Base-by-base conservation (phyloP, 2,329 filamentous ascomycete genomes). In the Ophiostoma piceae region DNA sequence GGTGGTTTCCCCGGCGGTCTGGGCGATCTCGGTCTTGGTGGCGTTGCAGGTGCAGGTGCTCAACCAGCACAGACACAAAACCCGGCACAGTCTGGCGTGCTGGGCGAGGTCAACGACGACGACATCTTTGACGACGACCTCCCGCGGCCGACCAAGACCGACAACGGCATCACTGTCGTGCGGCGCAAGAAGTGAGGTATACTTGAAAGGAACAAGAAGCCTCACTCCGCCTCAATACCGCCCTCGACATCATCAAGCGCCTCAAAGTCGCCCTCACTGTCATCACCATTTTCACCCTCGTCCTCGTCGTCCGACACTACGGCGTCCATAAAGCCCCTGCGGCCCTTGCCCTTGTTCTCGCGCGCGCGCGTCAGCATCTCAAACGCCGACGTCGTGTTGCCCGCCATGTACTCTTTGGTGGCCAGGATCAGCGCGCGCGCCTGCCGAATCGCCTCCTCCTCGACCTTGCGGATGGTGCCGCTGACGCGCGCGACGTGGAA, bases 381-480 rank as follows among this genome's bases (percentile, higher is more conserved):
- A 54, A 79, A 75, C 5, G 77, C 75, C 29, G 73, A 73, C 7
- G 75, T 69, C 37, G 70, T 77, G 75, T 77, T 80, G 71, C 74
- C 79, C 74, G 78, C 80, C 76, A 79, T 80, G 65, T 78, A 82
- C 37, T 84, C 85, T 76, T 85, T 86, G 68, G 90, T 88, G 39
- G 87, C 85, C 62, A 91, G 81, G 71, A 96, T 89, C 70, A 92
- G 85, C 70, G 84, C 82, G 74, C 90, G 88, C 60, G 92, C 92
- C 71, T 92, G 84, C 3, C 89, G 85, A 75, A 98, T 90, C 47
- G 93, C 92, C 79, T 97, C 94, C 77, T 96, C 89, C 79, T 98
- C 94, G 2, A 88, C 90, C 79, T 96, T 97, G 74, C 89, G 90
- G 76, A 99, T 97, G 2, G 95, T 99, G 19, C 94, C 95, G 73